Evolutionary conservation across 139 green algal genomes (phyloP).

Genomic region (Micractinium sp.): DNA sequence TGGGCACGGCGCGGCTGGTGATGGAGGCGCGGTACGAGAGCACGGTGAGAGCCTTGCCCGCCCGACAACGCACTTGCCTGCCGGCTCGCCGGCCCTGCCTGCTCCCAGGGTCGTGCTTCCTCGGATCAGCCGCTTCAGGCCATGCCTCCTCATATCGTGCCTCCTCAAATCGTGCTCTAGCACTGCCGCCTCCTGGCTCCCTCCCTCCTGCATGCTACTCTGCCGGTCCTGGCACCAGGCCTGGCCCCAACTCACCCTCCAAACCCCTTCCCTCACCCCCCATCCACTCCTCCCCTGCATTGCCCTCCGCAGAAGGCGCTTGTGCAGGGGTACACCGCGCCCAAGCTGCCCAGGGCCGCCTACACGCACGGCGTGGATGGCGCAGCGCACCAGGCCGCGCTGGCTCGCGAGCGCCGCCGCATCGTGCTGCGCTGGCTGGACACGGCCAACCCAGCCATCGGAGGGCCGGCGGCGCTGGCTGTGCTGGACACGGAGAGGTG

Average conservation of each 20-base stretch:
- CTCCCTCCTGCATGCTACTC: not conserved
- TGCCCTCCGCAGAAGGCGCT: not conserved
- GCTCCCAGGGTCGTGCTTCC: not conserved
- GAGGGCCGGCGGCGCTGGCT: conserved; percentile 7
- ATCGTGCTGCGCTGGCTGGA: conserved; percentile 50
- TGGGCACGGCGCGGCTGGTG: not conserved
- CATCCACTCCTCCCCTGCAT: not conserved
- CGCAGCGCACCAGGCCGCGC: not conserved
- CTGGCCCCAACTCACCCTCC: too few relatives aligned
- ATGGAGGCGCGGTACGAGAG: conserved; percentile 9
- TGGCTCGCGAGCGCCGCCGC: conserved; percentile 15
- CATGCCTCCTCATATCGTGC: too few relatives aligned
- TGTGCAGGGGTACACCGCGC: conserved; percentile 26
- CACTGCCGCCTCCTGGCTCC: not conserved
- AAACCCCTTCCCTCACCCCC: not conserved
- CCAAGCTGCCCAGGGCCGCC: conserved; percentile 2
- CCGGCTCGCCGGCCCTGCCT: not conserved
- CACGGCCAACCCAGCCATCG: conserved; percentile 37
- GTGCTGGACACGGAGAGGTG: conserved; percentile 45
- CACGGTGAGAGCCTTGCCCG: not conserved
- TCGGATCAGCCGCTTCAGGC: too few relatives aligned
- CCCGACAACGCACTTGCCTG: too few relatives aligned
- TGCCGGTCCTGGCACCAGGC: not conserved
- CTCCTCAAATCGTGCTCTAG: too few relatives aligned
- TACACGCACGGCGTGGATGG: conserved; percentile 23